Conservation (phyloP, 805 yeast genomes). For the Debaryomyces maramus region DNA sequence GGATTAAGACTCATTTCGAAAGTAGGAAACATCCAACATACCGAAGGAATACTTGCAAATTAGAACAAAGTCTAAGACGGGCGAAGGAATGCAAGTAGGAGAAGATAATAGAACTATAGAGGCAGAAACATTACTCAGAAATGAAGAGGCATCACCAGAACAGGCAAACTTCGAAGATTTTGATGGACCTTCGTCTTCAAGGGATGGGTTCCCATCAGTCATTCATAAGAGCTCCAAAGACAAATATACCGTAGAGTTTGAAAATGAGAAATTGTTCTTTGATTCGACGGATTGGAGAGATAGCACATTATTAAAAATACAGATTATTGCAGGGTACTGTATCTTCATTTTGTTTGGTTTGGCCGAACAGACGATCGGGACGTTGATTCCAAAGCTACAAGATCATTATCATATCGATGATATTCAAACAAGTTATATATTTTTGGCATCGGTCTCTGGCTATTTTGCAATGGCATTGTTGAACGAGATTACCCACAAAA, state of each 20-base stretch:
- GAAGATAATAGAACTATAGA: too few species aligned
- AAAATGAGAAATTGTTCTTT: constrained; percentile 27
- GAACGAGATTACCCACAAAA: constrained; percentile 42
- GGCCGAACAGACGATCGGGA: constrained; percentile 61
- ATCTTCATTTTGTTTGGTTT: constrained; percentile 52
- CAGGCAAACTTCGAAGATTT: too few species aligned
- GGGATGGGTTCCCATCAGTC: too few species aligned
- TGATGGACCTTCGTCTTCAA: too few species aligned
- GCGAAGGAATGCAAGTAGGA: too few species aligned
- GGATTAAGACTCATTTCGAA: too few species aligned
- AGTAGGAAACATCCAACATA: too few species aligned
- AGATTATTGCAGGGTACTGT: constrained; percentile 40
- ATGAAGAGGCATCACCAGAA: too few species aligned
- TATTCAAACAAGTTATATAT: constrained; percentile 48
- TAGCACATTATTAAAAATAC: constrained; percentile 40
- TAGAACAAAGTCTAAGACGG: too few species aligned
- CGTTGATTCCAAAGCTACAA: constrained; percentile 54
- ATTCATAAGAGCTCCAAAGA: background rate
- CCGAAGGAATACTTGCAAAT: too few species aligned
- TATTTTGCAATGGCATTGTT: constrained; percentile 53
- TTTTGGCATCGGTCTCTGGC: constrained; percentile 54
- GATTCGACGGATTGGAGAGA: constrained; percentile 42
- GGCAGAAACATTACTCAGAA: too few species aligned
- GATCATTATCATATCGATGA: constrained; percentile 49
- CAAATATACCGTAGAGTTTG: constrained; percentile 19